These are phyloP conservation scores for Yamadazyma oceani DNA, from an alignment of 1,139 yeast species.

Conservation along the genomic window DNA sequence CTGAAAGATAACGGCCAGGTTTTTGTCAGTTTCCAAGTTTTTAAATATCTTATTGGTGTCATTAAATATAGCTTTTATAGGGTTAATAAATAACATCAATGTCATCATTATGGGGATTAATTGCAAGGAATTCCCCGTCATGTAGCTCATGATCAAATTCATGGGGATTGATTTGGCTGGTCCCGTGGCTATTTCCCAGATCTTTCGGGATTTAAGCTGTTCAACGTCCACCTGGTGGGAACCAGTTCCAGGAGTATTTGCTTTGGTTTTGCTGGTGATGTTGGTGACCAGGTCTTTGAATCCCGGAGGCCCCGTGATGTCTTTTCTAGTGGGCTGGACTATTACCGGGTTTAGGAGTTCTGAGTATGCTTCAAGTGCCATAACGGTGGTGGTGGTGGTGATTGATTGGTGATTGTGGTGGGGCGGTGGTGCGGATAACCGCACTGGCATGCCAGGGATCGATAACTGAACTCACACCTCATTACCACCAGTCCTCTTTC, in stretches of 20 bases:
- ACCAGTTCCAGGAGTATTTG: too few species aligned
- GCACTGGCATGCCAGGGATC: too few species aligned
- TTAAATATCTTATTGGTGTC: constrained; percentile 50
- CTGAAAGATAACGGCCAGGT: constrained; percentile 40
- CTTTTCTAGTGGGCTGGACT: constrained; percentile 14
- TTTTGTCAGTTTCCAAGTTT: constrained; percentile 35
- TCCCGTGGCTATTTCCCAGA: constrained; percentile 83
- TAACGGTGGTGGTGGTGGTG: neutral
- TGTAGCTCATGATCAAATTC: constrained; percentile 87
- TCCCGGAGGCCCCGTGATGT: constrained; percentile 22
- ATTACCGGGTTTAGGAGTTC: constrained; percentile 20
- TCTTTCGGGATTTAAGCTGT: constrained; percentile 56
- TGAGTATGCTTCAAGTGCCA: constrained; percentile 9
- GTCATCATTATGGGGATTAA: constrained; percentile 92
- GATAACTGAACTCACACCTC: too few species aligned
- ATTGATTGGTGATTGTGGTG: neutral
- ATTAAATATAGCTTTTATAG: constrained; percentile 67
- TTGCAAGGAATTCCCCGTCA: constrained; percentile 90
- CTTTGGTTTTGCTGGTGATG: constrained; percentile 6
- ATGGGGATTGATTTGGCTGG: constrained; percentile 88
- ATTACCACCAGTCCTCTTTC: too few species aligned
- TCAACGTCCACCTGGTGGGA: constrained; percentile 16
- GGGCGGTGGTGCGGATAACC: too few species aligned
- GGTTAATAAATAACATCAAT: constrained; percentile 75
- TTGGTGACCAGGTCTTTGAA: constrained; percentile 11